Evolutionary conservation across 1,284 basidiomycete genomes (phyloP).

Genomic region (Earliella scabrosa): DNA sequence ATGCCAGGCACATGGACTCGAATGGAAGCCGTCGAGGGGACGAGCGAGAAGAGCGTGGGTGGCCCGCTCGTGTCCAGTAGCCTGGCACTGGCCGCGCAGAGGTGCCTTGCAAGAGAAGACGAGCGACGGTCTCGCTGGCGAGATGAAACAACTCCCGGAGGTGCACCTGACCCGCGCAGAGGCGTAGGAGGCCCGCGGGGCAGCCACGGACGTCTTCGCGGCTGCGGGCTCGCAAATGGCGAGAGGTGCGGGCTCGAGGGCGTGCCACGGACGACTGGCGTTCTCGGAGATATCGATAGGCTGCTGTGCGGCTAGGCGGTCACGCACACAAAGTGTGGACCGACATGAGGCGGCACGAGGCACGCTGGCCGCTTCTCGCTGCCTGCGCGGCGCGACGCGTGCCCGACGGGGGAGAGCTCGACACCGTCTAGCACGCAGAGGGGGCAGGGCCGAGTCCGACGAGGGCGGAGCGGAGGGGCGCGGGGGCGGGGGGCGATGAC

Average conservation of each 20-base stretch:
- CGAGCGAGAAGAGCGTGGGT: neutral
- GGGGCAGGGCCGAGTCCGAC: neutral
- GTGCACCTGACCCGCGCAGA: too few relatives aligned
- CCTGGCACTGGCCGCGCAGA: too few relatives aligned
- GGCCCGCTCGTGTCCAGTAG: neutral
- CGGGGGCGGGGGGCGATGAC: neutral
- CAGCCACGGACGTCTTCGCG: too few relatives aligned
- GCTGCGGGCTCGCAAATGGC: too few relatives aligned
- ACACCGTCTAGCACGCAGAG: too few relatives aligned
- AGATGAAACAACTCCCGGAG: neutral
- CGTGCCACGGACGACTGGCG: neutral
- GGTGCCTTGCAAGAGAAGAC: neutral
- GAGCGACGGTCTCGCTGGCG: neutral
- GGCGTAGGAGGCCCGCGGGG: too few relatives aligned
- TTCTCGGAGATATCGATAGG: constrained; percentile 3
- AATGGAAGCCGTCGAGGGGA: neutral
- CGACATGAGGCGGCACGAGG: constrained; percentile 10
- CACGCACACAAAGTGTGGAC: constrained; percentile 1
- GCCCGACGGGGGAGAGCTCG: too few relatives aligned
- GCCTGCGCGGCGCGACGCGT: neutral
- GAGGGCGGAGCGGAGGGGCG: neutral
- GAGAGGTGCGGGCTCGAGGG: neutral
- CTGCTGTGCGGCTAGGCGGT: constrained; percentile 1
- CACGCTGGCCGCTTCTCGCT: neutral
- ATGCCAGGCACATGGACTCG: neutral